Evolutionary conservation across 345 rosid species (phyloP).

Genomic region (Lenwebbia sp.): DNA sequence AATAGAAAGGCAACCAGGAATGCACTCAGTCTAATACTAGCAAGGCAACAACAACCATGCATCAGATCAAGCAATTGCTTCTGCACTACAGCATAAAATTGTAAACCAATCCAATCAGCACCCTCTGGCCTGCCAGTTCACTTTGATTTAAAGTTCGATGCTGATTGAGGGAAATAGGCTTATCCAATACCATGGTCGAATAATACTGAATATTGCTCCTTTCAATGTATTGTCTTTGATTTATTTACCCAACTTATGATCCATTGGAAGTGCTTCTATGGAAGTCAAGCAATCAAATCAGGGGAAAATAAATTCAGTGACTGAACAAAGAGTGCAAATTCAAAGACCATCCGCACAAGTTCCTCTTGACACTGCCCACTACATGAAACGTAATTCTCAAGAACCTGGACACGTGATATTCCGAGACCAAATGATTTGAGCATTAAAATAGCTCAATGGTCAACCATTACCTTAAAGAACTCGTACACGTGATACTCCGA

Average conservation of each 20-base stretch:
- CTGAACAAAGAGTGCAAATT: background rate
- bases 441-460: background rate
- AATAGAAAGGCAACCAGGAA: background rate
- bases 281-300: background rate
- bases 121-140: background rate
- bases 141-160: background rate
- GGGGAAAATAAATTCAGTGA: background rate
- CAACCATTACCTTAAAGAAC: conserved; percentile 69
- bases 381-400: background rate
- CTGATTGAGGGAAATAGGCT: background rate
- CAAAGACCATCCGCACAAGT: background rate
- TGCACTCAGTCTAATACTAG: background rate
- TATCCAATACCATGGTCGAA: background rate
- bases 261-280: background rate
- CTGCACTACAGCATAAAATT: background rate
- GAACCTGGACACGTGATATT: background rate
- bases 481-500: conserved; percentile 94
- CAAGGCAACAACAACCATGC: background rate
- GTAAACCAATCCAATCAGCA: background rate
- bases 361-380: background rate
- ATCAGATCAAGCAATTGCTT: background rate
- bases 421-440: background rate
- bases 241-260: background rate
- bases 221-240: background rate
- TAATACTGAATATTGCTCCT: background rate